Conservation (phyloP, 495 filamentous ascomycete genomes). For the Chaetomidium leptoderma region DNA sequence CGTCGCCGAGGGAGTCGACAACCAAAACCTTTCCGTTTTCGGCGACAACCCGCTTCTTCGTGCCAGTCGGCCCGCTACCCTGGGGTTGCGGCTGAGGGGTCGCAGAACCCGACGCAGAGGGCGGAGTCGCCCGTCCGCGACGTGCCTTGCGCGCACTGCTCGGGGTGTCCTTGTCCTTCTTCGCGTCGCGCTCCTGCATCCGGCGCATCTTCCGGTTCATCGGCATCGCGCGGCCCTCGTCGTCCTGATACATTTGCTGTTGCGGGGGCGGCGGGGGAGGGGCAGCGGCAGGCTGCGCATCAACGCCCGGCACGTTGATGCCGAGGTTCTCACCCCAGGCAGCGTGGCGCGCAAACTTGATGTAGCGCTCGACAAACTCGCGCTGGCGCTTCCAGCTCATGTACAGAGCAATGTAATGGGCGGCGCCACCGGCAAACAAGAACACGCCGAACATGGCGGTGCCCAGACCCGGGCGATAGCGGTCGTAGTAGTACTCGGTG, state of each 20-base stretch:
- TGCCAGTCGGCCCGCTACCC: constrained; percentile 52
- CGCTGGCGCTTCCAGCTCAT: constrained; percentile 83
- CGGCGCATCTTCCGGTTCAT: constrained; percentile 87
- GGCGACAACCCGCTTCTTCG: constrained; percentile 78
- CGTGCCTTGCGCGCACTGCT: constrained; percentile 30
- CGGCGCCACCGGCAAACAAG: constrained; percentile 73
- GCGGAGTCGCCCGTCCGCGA: constrained; percentile 23
- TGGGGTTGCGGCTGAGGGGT: constrained; percentile 32
- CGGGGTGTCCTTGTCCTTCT: constrained; percentile 53
- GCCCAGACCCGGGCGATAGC: constrained; percentile 84
- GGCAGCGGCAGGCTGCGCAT: constrained; percentile 41
- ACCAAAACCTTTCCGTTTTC: constrained; percentile 94
- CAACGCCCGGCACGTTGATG: constrained; percentile 53
- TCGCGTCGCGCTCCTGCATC: constrained; percentile 74
- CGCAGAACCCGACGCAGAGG: constrained; percentile 25
- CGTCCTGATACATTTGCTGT: constrained; percentile 42
- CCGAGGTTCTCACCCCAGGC: constrained; percentile 70
- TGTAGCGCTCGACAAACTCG: constrained; percentile 86
- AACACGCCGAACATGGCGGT: constrained; percentile 81
- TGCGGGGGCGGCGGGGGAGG: constrained; percentile 27
- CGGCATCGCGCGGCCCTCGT: constrained; percentile 45
- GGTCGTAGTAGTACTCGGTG: constrained; percentile 94
- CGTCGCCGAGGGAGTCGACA: constrained; percentile 85
- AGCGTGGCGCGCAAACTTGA: constrained; percentile 77
- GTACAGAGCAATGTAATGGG: constrained; percentile 78